Percentiles rank a stretch among this genome's conserved stretches.
phyloP scores from a whole-genome alignment of 129 eudicot species.

The Heracleum sosnowskyi region DNA sequence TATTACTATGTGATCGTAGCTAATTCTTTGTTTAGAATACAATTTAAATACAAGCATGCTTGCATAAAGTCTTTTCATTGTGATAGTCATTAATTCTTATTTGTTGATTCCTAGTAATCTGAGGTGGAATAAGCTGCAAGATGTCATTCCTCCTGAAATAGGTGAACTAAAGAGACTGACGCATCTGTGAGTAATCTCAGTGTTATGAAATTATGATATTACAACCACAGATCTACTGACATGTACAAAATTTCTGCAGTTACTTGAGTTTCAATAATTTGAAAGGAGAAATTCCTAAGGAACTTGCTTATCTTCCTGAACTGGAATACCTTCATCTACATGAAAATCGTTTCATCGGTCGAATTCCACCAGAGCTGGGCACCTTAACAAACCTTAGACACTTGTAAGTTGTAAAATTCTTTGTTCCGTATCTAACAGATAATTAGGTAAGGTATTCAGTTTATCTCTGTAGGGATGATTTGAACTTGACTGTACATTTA shows the following conservation, averaged over 20 bases:
- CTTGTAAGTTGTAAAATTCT: constrained; percentile 39
- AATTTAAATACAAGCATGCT: background rate
- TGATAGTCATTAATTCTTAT: constrained; percentile 8
- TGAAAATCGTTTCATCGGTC: constrained; percentile 80
- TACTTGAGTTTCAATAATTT: constrained; percentile 91
- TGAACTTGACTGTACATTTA: constrained; percentile 13
- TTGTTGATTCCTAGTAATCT: constrained; percentile 48
- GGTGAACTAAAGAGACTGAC: constrained; percentile 92
- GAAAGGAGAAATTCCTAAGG: constrained; percentile 92
- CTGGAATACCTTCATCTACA: constrained; percentile 82
- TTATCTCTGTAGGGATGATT: constrained; percentile 11
- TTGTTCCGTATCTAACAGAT: background rate
- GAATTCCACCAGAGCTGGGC: constrained; percentile 92
- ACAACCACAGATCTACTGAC: background rate
- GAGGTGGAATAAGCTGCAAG: constrained; percentile 98
- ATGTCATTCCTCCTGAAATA: constrained; percentile 90
- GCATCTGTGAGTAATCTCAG: constrained; percentile 61
- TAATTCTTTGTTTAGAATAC: background rate
- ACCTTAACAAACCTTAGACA: constrained; percentile 67
- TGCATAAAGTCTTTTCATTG: background rate
- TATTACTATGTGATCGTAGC: background rate
- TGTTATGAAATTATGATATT: constrained; percentile 6
- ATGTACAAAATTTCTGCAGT: constrained; percentile 32
- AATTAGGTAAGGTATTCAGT: background rate
- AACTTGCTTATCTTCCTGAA: constrained; percentile 93